These are phyloP conservation scores for Thermomucor indicae-seudaticae DNA, from an alignment of 371 early-diverging fungal species.

Conservation along the genomic window DNA sequence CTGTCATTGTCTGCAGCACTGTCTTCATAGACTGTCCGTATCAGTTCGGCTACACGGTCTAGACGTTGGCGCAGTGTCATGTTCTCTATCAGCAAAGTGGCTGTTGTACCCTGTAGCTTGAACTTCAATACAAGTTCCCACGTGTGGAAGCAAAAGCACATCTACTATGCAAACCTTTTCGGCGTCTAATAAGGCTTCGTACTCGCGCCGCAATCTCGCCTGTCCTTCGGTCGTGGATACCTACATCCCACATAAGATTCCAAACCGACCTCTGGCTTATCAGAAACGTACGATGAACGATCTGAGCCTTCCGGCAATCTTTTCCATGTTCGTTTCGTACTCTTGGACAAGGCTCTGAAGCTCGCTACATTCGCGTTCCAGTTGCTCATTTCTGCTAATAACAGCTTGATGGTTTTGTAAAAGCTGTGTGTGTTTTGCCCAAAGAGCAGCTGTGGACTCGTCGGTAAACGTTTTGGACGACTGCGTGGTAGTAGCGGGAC, in stretches of 20 bases:
- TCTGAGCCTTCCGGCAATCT: slow-evolving; percentile 27
- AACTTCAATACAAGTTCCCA: not conserved
- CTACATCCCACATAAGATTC: slow-evolving; percentile 10
- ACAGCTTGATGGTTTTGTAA: slow-evolving; percentile 13
- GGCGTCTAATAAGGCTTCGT: slow-evolving; percentile 39
- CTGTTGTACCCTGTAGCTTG: slow-evolving; percentile 24
- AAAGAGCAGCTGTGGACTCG: not conserved
- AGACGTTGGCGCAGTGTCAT: slow-evolving; percentile 31
- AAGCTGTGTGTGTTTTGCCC: slow-evolving; percentile 7
- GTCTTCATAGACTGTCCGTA: slow-evolving; percentile 18
- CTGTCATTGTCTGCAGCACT: slow-evolving; percentile 14
- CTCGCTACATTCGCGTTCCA: slow-evolving; percentile 25
- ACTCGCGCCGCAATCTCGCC: slow-evolving; percentile 27
- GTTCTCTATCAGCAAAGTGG: slow-evolving; percentile 37
- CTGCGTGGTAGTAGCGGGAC: not conserved
- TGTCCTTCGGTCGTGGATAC: slow-evolving; percentile 30
- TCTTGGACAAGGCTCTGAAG: slow-evolving; percentile 26
- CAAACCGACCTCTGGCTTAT: not conserved
- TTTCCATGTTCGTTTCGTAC: slow-evolving; percentile 27
- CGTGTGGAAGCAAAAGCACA: not conserved
- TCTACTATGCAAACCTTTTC: slow-evolving; percentile 27
- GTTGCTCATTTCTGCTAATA: slow-evolving; percentile 12
- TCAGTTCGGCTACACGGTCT: slow-evolving; percentile 15
- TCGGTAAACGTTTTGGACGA: not conserved
- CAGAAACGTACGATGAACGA: not conserved